Percentiles rank a stretch among this genome's conserved stretches.
Conservation (phyloP, 129 eudicot genomes). For the Pulicaria dysenterica region DNA sequence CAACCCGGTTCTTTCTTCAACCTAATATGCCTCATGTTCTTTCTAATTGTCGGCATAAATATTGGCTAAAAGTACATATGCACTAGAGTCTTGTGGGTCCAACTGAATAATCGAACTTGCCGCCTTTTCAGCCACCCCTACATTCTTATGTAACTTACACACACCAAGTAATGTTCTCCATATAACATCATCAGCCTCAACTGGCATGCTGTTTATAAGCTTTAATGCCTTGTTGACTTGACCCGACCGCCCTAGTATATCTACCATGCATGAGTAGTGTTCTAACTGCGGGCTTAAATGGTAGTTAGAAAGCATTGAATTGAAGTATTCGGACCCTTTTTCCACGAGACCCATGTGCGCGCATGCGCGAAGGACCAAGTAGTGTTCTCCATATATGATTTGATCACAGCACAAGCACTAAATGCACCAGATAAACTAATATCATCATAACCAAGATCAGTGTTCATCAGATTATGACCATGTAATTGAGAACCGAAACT, state of each 20-base stretch:
- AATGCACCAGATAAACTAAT: conserved; percentile 76
- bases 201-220: conserved; percentile 70
- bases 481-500: conserved; percentile 74
- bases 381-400: too few relatives aligned
- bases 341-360: conserved; percentile 74
- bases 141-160: conserved; percentile 79
- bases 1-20: conserved; percentile 92
- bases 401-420: conserved; percentile 72
- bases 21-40: conserved; percentile 52
- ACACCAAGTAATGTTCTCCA: conserved; percentile 88
- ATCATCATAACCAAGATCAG: conserved; percentile 71
- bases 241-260: conserved; percentile 76
- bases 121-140: conserved; percentile 80
- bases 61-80: conserved; percentile 72
- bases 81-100: conserved; percentile 79
- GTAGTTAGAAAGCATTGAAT: conserved; percentile 56
- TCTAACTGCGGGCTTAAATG: conserved; percentile 69
- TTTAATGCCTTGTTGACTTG: conserved; percentile 59
- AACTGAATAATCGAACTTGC: conserved; percentile 57
- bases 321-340: conserved; percentile 57
- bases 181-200: conserved; percentile 82
- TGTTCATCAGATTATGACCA: conserved; percentile 46
- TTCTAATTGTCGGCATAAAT: conserved; percentile 84
- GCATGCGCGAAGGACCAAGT: conserved; percentile 86
- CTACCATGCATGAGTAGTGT: conserved; percentile 91